These are phyloP conservation scores for Camillea tinctor DNA, from an alignment of 2,329 filamentous ascomycete species.

Conservation along the genomic window DNA sequence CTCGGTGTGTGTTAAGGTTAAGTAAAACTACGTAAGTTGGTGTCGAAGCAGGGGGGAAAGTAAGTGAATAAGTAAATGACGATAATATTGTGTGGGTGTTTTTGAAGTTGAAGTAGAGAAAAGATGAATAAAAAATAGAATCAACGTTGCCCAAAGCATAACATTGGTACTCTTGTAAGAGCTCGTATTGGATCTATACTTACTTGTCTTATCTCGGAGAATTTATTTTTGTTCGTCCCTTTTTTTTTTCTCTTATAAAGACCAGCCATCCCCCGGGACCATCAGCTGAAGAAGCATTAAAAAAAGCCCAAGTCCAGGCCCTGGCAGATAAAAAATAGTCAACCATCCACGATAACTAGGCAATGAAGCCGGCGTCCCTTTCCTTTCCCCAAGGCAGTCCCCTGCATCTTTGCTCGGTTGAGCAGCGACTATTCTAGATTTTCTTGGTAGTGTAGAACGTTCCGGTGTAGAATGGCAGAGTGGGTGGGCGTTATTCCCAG, in stretches of 20 bases:
- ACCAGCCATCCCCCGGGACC: background rate
- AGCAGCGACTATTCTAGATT: background rate
- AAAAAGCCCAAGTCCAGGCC: too few relatives aligned
- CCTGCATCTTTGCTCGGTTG: background rate
- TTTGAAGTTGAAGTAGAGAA: background rate
- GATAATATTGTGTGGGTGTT: background rate
- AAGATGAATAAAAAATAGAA: too few relatives aligned
- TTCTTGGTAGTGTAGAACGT: too few relatives aligned
- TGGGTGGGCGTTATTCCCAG: background rate
- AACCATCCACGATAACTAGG: background rate
- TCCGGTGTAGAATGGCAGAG: too few relatives aligned
- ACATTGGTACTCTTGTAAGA: background rate
- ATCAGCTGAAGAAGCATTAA: background rate
- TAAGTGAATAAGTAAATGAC: background rate
- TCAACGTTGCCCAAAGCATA: too few relatives aligned
- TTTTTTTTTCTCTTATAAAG: too few relatives aligned
- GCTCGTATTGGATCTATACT: background rate
- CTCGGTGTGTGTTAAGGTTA: too few relatives aligned
- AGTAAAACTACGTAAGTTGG: too few relatives aligned
- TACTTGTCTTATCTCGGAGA: background rate
- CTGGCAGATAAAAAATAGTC: too few relatives aligned
- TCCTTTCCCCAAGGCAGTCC: background rate
- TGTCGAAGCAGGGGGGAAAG: too few relatives aligned
- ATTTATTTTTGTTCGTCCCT: background rate
- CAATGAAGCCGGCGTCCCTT: background rate